A percentile compares a stretch with the other conserved stretches of the same genome.
These are phyloP conservation scores for Rhizophagus clarus DNA, from an alignment of 192 early-diverging fungal genomes.

Conservation along the genomic window DNA sequence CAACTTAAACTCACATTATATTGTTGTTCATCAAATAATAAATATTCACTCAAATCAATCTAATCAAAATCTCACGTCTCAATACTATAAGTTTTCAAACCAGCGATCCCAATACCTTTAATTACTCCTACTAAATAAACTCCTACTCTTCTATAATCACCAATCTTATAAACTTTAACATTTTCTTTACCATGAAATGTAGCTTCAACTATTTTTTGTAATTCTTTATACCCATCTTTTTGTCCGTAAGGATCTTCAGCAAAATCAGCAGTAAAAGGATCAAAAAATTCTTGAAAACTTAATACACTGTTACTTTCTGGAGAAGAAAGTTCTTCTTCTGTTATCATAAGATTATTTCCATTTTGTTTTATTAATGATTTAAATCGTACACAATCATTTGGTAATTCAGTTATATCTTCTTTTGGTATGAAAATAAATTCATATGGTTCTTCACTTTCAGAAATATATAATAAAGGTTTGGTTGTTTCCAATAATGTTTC, in stretches of 20 bases:
- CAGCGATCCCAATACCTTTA: neutral
- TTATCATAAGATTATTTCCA: neutral
- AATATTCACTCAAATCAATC: too few species aligned
- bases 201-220: constrained; percentile 17
- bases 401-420: neutral
- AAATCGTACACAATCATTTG: neutral
- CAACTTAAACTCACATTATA: too few species aligned
- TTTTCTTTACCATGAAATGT: constrained; percentile 18
- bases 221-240: constrained; percentile 16
- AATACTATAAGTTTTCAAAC: neutral
- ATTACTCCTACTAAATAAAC: constrained; percentile 20
- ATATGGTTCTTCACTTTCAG: neutral
- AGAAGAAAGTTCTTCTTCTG: neutral
- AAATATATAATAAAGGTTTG: neutral
- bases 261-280: neutral
- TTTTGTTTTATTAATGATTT: neutral
- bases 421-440: constrained; percentile 22
- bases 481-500: neutral
- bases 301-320: neutral
- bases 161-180: constrained; percentile 18
- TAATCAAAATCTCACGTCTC: constrained; percentile 7
- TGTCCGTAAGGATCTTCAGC: constrained; percentile 23
- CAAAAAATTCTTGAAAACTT: constrained; percentile 16
- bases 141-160: neutral
- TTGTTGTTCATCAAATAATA: too few species aligned